Percentiles rank a stretch among this genome's conserved stretches.
These are phyloP conservation scores for Hortaea werneckii DNA, from an alignment of 2,329 filamentous ascomycete species.

Conservation along the genomic window DNA sequence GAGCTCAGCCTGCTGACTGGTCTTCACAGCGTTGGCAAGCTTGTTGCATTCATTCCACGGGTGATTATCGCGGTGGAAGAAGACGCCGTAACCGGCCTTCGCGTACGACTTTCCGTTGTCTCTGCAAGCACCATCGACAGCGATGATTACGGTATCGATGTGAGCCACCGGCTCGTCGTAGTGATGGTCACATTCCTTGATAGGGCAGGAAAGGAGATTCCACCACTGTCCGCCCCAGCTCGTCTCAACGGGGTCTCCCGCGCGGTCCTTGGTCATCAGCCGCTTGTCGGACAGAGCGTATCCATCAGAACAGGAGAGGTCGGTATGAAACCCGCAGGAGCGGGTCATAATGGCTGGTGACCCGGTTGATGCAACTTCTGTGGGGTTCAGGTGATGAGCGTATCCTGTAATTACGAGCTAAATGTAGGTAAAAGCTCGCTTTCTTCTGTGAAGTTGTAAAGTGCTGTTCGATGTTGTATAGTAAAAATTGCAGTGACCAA, in stretches of 20 bases:
- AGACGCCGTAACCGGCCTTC: slow-evolving; percentile 12
- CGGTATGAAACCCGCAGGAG: neutral
- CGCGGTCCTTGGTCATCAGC: neutral
- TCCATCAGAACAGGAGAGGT: neutral
- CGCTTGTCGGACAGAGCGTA: neutral
- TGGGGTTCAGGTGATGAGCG: no score
- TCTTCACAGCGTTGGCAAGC: slow-evolving; percentile 1
- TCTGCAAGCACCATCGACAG: slow-evolving; percentile 17
- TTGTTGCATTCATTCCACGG: slow-evolving; percentile 1
- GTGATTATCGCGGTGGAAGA: slow-evolving; percentile 8
- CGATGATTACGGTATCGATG: slow-evolving; percentile 21
- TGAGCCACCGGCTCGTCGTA: slow-evolving; percentile 1
- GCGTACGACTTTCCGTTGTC: slow-evolving; percentile 12
- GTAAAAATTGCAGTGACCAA: no score
- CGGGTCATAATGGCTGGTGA: neutral
- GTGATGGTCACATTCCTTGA: neutral
- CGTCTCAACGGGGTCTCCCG: neutral
- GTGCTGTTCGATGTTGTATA: no score
- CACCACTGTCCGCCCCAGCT: neutral
- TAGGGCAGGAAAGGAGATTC: neutral
- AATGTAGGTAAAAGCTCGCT: no score
- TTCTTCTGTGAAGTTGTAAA: no score
- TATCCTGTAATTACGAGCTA: no score
- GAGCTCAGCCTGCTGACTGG: slow-evolving; percentile 13
- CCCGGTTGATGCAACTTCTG: no score